Conservation (phyloP, 2,329 filamentous ascomycete genomes). For the Aspergillus jensenii region DNA sequence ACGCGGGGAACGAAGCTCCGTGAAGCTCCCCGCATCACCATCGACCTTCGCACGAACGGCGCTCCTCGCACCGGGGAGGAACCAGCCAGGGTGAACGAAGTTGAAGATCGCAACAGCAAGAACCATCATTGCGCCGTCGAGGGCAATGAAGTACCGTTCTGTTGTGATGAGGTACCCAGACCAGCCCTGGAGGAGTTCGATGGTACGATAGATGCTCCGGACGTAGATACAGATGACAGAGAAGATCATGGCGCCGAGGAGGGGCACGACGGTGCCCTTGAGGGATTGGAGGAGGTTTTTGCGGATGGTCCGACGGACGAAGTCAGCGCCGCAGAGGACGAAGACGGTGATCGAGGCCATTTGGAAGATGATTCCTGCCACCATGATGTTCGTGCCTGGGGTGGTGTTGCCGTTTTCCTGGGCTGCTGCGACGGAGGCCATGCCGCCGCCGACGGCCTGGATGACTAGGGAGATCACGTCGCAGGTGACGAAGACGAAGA, state of each 20-base stretch:
- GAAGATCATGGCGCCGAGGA: constrained; percentile 41
- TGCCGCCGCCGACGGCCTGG: constrained; percentile 57
- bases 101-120: constrained; percentile 48
- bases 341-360: constrained; percentile 57
- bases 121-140: constrained; percentile 53
- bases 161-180: constrained; percentile 52
- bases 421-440: constrained; percentile 48
- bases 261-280: constrained; percentile 29
- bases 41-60: constrained; percentile 10
- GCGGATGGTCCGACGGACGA: constrained; percentile 42
- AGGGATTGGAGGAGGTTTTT: constrained; percentile 24
- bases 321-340: constrained; percentile 47
- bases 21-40: constrained; percentile 8
- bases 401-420: constrained; percentile 47
- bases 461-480: constrained; percentile 56
- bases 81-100: constrained; percentile 45
- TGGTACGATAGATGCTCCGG: constrained; percentile 51
- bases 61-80: constrained; percentile 29
- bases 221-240: constrained; percentile 48
- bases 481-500: constrained; percentile 53
- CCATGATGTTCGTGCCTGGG: constrained; percentile 51
- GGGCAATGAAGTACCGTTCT: constrained; percentile 50
- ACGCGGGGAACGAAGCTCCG: constrained; percentile 5
- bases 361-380: constrained; percentile 60
- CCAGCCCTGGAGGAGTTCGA: constrained; percentile 54